These are phyloP conservation scores for Pleurotus djamor DNA, from an alignment of 768 basidiomycete species.

Conservation along the genomic window DNA sequence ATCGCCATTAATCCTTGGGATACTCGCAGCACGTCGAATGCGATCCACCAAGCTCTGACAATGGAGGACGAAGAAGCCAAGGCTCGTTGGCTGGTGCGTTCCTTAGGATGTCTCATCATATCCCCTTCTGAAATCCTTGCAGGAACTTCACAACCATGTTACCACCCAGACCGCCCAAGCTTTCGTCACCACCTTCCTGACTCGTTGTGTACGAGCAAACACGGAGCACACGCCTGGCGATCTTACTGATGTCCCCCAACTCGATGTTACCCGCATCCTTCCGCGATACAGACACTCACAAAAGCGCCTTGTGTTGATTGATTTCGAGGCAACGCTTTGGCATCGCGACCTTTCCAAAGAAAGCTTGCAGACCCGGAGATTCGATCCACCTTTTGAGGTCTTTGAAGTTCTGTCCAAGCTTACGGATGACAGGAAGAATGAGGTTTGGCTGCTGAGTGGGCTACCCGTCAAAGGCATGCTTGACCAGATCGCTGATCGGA, in stretches of 20 bases:
- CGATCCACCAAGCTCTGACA: conserved; percentile 75
- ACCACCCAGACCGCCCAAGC: conserved; percentile 84
- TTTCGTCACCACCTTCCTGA: conserved; percentile 79
- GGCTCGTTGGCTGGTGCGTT: conserved; percentile 71
- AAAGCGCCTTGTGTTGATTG: conserved; percentile 67
- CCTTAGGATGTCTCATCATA: not conserved
- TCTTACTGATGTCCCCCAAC: conserved; percentile 23
- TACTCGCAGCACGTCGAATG: conserved; percentile 77
- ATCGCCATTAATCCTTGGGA: conserved; percentile 89
- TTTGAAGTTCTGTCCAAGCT: conserved; percentile 55
- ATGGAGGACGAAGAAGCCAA: conserved; percentile 75
- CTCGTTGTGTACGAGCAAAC: conserved; percentile 68
- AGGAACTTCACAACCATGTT: conserved; percentile 84
- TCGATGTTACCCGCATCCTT: conserved; percentile 48
- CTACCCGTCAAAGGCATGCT: conserved; percentile 61
- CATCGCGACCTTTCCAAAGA: conserved; percentile 48
- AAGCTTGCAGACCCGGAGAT: conserved; percentile 26
- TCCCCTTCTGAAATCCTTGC: not conserved
- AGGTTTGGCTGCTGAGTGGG: conserved; percentile 84
- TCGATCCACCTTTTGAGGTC: conserved; percentile 31
- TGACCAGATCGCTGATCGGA: conserved; percentile 56
- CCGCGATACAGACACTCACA: conserved; percentile 66
- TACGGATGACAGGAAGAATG: conserved; percentile 62
- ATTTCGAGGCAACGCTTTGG: conserved; percentile 85
- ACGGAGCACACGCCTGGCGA: conserved; percentile 57